Percentiles rank a stretch among this genome's conserved stretches.
These are phyloP conservation scores for Oenanthe sinensis DNA, from an alignment of 129 eudicot species.

Conservation along the genomic window DNA sequence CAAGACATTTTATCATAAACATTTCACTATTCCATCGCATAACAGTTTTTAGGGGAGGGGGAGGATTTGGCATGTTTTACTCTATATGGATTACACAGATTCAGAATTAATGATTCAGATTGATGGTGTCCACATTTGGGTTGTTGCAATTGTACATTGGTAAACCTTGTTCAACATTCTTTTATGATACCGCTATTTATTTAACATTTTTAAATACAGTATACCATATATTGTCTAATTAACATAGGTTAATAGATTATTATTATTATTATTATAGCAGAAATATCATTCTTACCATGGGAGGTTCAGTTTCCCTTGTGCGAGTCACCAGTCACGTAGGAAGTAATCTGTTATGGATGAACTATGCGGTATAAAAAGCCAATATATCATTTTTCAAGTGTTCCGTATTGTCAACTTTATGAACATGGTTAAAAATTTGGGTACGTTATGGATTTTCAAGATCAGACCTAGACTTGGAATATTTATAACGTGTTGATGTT, in stretches of 20 bases:
- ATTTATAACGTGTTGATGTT: neutral
- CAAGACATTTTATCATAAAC: neutral
- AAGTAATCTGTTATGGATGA: neutral
- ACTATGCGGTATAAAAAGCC: neutral
- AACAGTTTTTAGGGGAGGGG: neutral
- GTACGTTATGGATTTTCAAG: neutral
- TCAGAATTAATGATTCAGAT: neutral
- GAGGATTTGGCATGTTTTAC: slow-evolving; percentile 3
- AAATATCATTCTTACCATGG: neutral
- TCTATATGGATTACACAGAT: neutral
- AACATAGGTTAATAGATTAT: neutral
- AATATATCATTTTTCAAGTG: neutral
- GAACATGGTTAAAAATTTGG: neutral
- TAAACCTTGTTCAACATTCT: neutral
- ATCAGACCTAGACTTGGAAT: neutral
- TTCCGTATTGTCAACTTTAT: neutral
- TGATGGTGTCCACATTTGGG: neutral
- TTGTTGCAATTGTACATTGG: neutral
- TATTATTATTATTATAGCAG: neutral
- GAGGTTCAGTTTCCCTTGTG: neutral
- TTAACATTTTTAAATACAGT: neutral
- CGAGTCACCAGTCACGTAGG: neutral
- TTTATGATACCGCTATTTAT: neutral
- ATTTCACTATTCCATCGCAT: neutral
- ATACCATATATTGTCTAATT: neutral